phyloP scores from a whole-genome alignment of 2,329 filamentous ascomycete species.

The Trichoderma oligosporum region DNA sequence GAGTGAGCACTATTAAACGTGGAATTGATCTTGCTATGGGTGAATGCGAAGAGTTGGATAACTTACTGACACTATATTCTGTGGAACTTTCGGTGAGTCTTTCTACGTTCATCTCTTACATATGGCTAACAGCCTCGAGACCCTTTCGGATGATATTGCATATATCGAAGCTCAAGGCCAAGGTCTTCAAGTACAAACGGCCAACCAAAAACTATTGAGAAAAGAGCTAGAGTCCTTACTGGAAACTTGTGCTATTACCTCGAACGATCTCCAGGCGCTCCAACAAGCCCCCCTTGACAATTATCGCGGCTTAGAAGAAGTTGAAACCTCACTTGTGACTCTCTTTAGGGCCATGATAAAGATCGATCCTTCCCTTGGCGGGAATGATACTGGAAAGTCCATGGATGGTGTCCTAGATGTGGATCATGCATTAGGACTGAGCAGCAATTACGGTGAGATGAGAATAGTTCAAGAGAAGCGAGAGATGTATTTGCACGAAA shows the following conservation, averaged over 20 bases:
- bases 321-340: slow-evolving; percentile 72
- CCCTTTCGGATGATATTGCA: slow-evolving; percentile 88
- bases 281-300: slow-evolving; percentile 70
- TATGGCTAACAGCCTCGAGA: slow-evolving; percentile 47
- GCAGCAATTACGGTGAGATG: slow-evolving; percentile 82
- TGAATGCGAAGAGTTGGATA: slow-evolving; percentile 95
- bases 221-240: slow-evolving; percentile 86
- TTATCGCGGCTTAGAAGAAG: slow-evolving; percentile 65
- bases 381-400: slow-evolving; percentile 45
- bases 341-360: slow-evolving; percentile 91
- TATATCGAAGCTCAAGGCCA: slow-evolving; percentile 98
- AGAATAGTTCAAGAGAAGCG: slow-evolving; percentile 92
- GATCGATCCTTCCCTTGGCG: slow-evolving; percentile 77
- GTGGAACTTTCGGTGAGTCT: slow-evolving; percentile 81
- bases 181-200: slow-evolving; percentile 92
- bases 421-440: slow-evolving; percentile 50
- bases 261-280: slow-evolving; percentile 68
- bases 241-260: slow-evolving; percentile 83
- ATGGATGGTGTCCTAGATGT: slow-evolving; percentile 45
- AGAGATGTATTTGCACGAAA: slow-evolving; percentile 78
- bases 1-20: slow-evolving; percentile 78
- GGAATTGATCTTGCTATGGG: slow-evolving; percentile 86
- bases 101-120: too few species aligned
- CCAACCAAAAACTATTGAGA: slow-evolving; percentile 91
- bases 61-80: slow-evolving; percentile 86